These are phyloP conservation scores for Linnemannia exigua DNA, from an alignment of 192 early-diverging fungal species.

Conservation along the genomic window DNA sequence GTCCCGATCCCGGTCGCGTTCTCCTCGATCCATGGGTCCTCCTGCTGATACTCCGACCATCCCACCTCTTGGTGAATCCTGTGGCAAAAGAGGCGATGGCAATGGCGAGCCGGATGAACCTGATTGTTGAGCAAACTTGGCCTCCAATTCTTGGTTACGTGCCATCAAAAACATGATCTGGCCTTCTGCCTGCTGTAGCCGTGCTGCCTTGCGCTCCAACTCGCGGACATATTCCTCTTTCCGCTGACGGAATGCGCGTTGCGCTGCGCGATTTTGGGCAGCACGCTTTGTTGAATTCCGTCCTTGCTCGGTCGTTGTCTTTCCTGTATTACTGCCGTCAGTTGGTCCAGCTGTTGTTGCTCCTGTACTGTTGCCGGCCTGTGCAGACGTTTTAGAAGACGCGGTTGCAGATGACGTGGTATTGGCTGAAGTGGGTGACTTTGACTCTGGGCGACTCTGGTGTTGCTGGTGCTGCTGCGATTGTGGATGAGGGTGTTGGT, in stretches of 20 bases:
- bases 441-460: neutral
- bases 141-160: slow-evolving; percentile 37
- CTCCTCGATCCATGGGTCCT: slow-evolving; percentile 14
- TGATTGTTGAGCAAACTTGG: slow-evolving; percentile 7
- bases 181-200: slow-evolving; percentile 25
- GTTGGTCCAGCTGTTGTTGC: neutral
- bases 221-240: slow-evolving; percentile 84
- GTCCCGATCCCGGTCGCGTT: slow-evolving; percentile 39
- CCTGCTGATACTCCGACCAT: neutral
- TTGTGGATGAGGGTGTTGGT: neutral
- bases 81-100: slow-evolving; percentile 22
- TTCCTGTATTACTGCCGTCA: slow-evolving; percentile 18
- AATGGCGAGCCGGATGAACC: slow-evolving; percentile 3
- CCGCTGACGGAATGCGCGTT: slow-evolving; percentile 91
- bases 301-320: slow-evolving; percentile 25
- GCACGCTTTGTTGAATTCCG: slow-evolving; percentile 74
- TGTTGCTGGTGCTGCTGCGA: neutral
- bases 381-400: neutral
- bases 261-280: slow-evolving; percentile 94
- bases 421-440: neutral
- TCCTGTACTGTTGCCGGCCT: neutral
- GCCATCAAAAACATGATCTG: slow-evolving; percentile 19
- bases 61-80: neutral
- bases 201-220: slow-evolving; percentile 80
- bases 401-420: neutral